Conservation (phyloP, 2,329 filamentous ascomycete genomes). For the Stagonosporopsis cucurbitacearum region DNA sequence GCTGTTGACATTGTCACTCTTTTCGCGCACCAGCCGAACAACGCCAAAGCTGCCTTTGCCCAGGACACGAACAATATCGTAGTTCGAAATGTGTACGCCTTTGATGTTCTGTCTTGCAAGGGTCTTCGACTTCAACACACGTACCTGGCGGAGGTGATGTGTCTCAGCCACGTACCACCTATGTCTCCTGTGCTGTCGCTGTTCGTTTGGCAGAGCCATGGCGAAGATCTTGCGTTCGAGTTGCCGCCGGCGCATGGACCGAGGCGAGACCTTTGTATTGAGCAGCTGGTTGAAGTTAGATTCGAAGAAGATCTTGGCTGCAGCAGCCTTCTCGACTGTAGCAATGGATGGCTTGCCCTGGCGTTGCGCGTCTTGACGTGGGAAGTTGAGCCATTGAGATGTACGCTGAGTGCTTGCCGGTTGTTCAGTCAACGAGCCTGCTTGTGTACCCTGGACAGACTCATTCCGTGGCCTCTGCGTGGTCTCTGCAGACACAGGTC, state of each 20-base stretch:
- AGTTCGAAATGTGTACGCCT: constrained; percentile 66
- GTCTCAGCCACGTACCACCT: constrained; percentile 73
- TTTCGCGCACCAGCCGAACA: constrained; percentile 82
- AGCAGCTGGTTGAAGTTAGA: constrained; percentile 79
- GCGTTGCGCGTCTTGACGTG: constrained; percentile 43
- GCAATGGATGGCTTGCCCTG: constrained; percentile 48
- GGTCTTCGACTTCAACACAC: constrained; percentile 71
- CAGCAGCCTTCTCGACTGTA: constrained; percentile 79
- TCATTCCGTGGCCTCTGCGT: constrained; percentile 29
- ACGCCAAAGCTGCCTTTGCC: constrained; percentile 96
- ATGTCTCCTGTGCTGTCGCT: constrained; percentile 59
- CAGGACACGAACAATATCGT: constrained; percentile 80
- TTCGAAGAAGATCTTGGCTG: constrained; percentile 86
- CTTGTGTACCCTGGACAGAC: constrained; percentile 18
- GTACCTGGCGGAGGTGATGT: constrained; percentile 74
- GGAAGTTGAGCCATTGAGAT: constrained; percentile 39
- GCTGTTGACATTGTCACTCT: constrained; percentile 31
- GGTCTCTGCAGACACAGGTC: constrained; percentile 39
- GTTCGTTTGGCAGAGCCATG: constrained; percentile 62
- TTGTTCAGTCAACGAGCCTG: constrained; percentile 26
- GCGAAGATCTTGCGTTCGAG: constrained; percentile 70
- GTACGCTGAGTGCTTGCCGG: constrained; percentile 23
- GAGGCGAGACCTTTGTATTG: constrained; percentile 59
- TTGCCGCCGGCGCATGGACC: constrained; percentile 66
- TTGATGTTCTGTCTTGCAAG: constrained; percentile 56